These are phyloP conservation scores for Cladosporium sp. DNA, from an alignment of 2,329 filamentous ascomycete genomes.

Conservation along the genomic window DNA sequence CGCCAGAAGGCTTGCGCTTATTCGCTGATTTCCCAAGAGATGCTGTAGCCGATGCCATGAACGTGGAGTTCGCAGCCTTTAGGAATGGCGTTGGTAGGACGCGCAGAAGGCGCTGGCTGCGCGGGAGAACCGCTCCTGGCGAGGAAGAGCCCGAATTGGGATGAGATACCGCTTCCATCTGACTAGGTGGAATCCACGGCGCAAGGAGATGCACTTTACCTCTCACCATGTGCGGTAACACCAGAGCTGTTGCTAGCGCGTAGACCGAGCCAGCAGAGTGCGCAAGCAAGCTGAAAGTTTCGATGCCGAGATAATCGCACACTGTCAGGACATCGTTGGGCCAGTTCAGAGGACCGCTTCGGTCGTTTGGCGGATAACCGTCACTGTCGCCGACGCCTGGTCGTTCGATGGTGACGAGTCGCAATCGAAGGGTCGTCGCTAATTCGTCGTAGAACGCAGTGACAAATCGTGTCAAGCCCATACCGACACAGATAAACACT, in stretches of 20 bases:
- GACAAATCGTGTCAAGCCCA: conserved; percentile 94
- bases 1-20: conserved; percentile 28
- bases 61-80: conserved; percentile 91
- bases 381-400: conserved; percentile 94
- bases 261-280: conserved; percentile 99
- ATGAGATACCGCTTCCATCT: conserved; percentile 70
- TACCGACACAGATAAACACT: conserved; percentile 95
- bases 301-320: conserved; percentile 87
- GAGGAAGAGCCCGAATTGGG: conserved; percentile 53
- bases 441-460: conserved; percentile 97
- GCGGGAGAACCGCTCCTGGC: conserved; percentile 83
- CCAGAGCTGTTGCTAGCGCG: conserved; percentile 87
- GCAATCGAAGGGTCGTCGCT: conserved; percentile 80
- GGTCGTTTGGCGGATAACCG: conserved; percentile 75
- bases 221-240: conserved; percentile 94
- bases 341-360: conserved; percentile 83
- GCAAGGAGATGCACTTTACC: conserved; percentile 92
- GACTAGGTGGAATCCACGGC: conserved; percentile 95
- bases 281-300: conserved; percentile 92
- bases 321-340: conserved; percentile 92
- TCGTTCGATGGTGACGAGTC: conserved; percentile 89
- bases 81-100: conserved; percentile 87
- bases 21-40: conserved; percentile 38
- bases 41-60: conserved; percentile 74
- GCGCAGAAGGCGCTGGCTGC: conserved; percentile 86